Base-by-base conservation (phyloP, 2,329 filamentous ascomycete genomes). In the Fusarium chaquense region DNA sequence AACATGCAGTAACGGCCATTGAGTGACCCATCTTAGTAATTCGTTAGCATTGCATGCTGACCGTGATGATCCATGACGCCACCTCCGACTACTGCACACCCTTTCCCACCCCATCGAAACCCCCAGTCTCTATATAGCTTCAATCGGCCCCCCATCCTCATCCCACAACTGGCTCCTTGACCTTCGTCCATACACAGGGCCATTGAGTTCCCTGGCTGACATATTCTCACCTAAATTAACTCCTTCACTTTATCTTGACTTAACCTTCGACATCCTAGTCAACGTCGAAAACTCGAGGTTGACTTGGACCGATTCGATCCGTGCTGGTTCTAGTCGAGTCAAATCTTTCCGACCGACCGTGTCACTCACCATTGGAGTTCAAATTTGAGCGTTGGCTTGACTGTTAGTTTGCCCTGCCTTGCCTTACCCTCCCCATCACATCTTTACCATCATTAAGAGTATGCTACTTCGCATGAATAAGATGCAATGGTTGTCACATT, bases 81-180 rank as follows among this genome's bases (percentile, higher is more conserved):
- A 26, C 22, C 16, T 53, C 26, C 51, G 44, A 56, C 47, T 63
- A 56, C 47, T 28, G n/a, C 65, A 62, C 70, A 65, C 60, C 68
- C 60, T 53, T 43, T 65, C 55, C 65, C 41, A 61, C 54, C 47
- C 46, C 41, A 20, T 60, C 53, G 61, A 65, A 65, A 50, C 60
- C 67, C 72, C 72, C 63, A 74, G 72, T 74, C 70, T 68, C 70
- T 74, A 74, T 74, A 74, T 74, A 74, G 73, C 73, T 72, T 74
- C 72, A 73, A 71, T 30, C 47, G 53, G 57, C 54, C 70, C 59
- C 70, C 72, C 70, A 41, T 45, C 53, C 61, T 54, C 32, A 58
- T 60, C 49, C 44, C 44, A 33, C 44, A 32, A 44, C 52, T n/a
- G 35, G 44, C 30, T 58, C 62, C 38, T 62, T 51, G 56, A 52